These are phyloP conservation scores for Kurtzmaniella quercitrusa DNA, from an alignment of 1,139 yeast genomes.

Conservation along the genomic window DNA sequence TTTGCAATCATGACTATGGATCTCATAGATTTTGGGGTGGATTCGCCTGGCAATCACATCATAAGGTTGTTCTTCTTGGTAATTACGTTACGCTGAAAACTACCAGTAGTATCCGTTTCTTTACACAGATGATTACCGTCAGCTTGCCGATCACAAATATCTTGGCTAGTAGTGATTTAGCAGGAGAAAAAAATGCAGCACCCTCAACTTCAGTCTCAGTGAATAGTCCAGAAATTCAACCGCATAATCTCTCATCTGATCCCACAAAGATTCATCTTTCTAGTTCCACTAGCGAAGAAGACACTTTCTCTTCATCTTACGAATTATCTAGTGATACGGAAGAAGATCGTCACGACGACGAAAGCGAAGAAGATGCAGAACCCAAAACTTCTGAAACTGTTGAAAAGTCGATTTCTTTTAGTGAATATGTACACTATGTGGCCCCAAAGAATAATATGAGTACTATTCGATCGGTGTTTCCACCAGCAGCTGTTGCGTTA, in stretches of 20 bases:
- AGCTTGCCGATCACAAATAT: conserved; percentile 64
- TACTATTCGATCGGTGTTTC: conserved; percentile 64
- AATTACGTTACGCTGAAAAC: conserved; percentile 44
- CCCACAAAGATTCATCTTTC: neutral
- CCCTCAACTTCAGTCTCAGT: neutral
- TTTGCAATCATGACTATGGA: conserved; percentile 53
- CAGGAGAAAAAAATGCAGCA: conserved; percentile 12
- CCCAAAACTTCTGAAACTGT: conserved; percentile 11
- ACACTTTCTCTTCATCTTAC: conserved; percentile 2
- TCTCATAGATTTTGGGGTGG: conserved; percentile 65
- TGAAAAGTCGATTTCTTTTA: conserved; percentile 39
- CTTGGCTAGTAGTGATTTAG: conserved; percentile 43
- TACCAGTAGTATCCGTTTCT: conserved; percentile 54
- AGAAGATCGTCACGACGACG: neutral
- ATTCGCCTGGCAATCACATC: conserved; percentile 73
- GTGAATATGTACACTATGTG: conserved; percentile 70
- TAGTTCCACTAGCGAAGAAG: neutral
- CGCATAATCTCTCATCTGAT: neutral
- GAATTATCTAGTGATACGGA: conserved; percentile 5
- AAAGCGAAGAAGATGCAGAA: neutral
- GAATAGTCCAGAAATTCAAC: neutral
- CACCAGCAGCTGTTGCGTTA: conserved; percentile 70
- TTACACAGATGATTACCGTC: conserved; percentile 55
- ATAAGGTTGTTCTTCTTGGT: conserved; percentile 58
- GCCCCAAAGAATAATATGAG: conserved; percentile 68